These are phyloP conservation scores for Trametes polyzona DNA, from an alignment of 1,284 basidiomycete species.

Conservation along the genomic window DNA sequence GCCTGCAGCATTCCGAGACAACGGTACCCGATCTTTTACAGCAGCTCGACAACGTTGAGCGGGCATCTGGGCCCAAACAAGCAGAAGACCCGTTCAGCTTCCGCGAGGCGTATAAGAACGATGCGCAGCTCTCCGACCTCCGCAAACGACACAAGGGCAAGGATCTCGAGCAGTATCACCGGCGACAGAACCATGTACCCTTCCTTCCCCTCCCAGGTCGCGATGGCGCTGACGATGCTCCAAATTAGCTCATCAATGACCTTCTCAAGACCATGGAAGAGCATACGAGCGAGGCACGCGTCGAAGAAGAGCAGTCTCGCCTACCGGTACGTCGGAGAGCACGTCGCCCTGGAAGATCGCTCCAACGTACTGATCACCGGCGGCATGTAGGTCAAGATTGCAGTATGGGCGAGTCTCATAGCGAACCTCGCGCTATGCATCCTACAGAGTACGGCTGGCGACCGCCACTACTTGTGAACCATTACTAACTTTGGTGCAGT, in stretches of 20 bases:
- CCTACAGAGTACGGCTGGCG: slow-evolving; percentile 60
- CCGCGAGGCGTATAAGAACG: slow-evolving; percentile 57
- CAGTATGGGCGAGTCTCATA: slow-evolving; percentile 81
- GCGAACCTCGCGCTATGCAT: slow-evolving; percentile 76
- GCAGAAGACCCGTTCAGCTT: slow-evolving; percentile 63
- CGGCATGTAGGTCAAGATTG: slow-evolving; percentile 75
- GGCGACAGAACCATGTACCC: slow-evolving; percentile 78
- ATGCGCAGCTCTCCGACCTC: slow-evolving; percentile 62
- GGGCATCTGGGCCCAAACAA: slow-evolving; percentile 17
- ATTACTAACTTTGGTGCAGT: slow-evolving; percentile 47
- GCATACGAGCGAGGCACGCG: slow-evolving; percentile 76
- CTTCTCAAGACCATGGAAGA: slow-evolving; percentile 90
- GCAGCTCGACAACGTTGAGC: slow-evolving; percentile 34
- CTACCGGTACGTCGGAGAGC: slow-evolving; percentile 54
- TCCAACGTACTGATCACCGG: slow-evolving; percentile 1
- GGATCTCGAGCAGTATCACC: slow-evolving; percentile 72
- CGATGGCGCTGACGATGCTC: neutral
- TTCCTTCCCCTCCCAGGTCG: slow-evolving; percentile 2
- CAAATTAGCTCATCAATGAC: slow-evolving; percentile 70
- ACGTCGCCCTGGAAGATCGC: neutral
- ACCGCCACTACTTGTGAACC: neutral
- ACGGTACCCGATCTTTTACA: slow-evolving; percentile 30
- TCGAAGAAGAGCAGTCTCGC: slow-evolving; percentile 64
- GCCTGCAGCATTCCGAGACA: slow-evolving; percentile 29
- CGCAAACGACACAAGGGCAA: slow-evolving; percentile 65